Base-by-base conservation (phyloP, 768 basidiomycete genomes). In the Xerocomus spinulosus region DNA sequence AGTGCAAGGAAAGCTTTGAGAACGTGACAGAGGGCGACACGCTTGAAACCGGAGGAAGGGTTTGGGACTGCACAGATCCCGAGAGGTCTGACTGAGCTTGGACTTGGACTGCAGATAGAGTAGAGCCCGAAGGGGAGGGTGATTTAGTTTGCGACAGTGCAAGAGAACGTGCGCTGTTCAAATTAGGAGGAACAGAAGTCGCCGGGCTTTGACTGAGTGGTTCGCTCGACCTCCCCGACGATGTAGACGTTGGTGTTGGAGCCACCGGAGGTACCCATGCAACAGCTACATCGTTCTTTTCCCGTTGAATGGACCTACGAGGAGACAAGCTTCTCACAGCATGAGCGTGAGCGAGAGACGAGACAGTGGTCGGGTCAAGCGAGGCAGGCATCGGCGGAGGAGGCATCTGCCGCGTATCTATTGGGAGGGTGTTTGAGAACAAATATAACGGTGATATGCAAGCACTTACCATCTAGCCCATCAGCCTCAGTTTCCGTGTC, bases 301-400 rank as follows among this genome's bases (percentile, higher is more conserved):
- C 53, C 56, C 51, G 24, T 4, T 53, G 60, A 13, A 45, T 28
- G 20, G 46, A 40, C 2, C 45, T 42, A 9, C 53, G 59, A 26
- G 62, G 63, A 18, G 63, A 63, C n/a, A 29, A 21, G 4, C 59
- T 49, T 28, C 57, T 51, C 10, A 20, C 47, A 4, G 41, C 42
- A 25, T 46, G 56, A 9, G 62, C 53, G 30, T 60, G 61, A 10
- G 41, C 47, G 29, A 67, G 60, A 40, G 68, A 65, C 17, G 64
- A 63, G 25, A 69, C 50, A 4, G 70, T 68, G 25, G 73, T 71
- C 5, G 72, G 69, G 49, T 77, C 71, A 21, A 71, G 57, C 10
- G 70, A 62, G 15, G 72, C 70, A 5, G 77, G 76, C 59, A 78
- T 69, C 1, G 74, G 74, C 18, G 78, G 76, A 6, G 78, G 79